These are phyloP conservation scores for Penicillium palitans DNA, from an alignment of 2,329 filamentous ascomycete species.

Conservation along the genomic window DNA sequence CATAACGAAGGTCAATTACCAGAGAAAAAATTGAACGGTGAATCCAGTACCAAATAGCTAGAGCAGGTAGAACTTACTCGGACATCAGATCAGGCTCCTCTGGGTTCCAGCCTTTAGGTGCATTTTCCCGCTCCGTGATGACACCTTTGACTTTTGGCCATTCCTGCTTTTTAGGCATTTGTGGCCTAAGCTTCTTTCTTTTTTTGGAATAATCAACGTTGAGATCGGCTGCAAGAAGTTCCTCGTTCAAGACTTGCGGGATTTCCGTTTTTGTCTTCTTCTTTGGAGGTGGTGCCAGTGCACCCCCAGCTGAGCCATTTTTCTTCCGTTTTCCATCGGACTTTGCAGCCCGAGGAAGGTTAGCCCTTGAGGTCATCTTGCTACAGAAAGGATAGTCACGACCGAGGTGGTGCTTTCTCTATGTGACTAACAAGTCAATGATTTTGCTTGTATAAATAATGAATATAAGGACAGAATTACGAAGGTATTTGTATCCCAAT, in stretches of 20 bases:
- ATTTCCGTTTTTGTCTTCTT: neutral
- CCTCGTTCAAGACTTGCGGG: neutral
- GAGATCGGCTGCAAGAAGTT: neutral
- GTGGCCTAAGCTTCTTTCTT: neutral
- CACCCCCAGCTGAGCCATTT: neutral
- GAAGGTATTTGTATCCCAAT: neutral
- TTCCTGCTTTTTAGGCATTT: neutral
- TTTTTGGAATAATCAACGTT: neutral
- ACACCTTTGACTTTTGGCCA: neutral
- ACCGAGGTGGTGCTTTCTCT: neutral
- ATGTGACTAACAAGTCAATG: neutral
- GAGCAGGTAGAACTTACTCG: neutral
- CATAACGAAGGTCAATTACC: neutral
- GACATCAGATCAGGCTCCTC: slow-evolving; percentile 3
- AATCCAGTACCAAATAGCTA: neutral
- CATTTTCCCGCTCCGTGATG: neutral
- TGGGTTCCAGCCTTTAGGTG: slow-evolving; percentile 2
- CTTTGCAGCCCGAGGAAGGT: neutral
- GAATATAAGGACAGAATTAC: neutral
- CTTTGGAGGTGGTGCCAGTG: neutral
- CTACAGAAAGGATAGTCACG: neutral
- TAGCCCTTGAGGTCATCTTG: neutral
- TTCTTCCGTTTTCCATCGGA: neutral
- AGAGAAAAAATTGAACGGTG: neutral
- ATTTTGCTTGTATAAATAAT: neutral